Evolutionary conservation across 2,329 filamentous ascomycete species (phyloP).

Genomic region (Ploettnerulaceae sp.): DNA sequence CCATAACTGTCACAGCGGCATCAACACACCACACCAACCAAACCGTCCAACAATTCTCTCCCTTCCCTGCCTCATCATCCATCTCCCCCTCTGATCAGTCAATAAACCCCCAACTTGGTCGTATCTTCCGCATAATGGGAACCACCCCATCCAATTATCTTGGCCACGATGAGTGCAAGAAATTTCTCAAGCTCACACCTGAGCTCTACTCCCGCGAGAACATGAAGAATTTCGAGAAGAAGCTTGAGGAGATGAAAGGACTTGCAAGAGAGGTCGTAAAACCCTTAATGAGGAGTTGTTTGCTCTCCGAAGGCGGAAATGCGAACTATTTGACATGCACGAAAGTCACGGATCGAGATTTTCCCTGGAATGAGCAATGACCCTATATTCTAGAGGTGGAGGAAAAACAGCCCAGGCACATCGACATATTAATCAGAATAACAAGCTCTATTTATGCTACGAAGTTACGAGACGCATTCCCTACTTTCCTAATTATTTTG

Average conservation of each 20-base stretch:
- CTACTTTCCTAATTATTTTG: neutral
- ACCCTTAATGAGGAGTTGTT: slow-evolving; percentile 77
- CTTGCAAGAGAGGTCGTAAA: slow-evolving; percentile 78
- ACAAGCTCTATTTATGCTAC: neutral
- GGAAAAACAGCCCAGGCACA: neutral
- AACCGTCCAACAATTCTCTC: slow-evolving; percentile 13
- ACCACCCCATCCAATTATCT: slow-evolving; percentile 61
- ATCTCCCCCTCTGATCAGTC: slow-evolving; percentile 34
- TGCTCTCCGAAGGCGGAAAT: slow-evolving; percentile 66
- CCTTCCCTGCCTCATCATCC: slow-evolving; percentile 17
- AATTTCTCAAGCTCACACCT: slow-evolving; percentile 77
- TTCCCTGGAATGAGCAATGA: slow-evolving; percentile 46
- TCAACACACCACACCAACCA: slow-evolving; percentile 24
- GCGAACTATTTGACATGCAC: slow-evolving; percentile 63
- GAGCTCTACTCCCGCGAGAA: slow-evolving; percentile 86
- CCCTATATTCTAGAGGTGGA: neutral
- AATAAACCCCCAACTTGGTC: slow-evolving; percentile 53
- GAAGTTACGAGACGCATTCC: slow-evolving; percentile 5
- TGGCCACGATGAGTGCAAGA: slow-evolving; percentile 80
- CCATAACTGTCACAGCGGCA: slow-evolving; percentile 11
- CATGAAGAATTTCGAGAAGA: slow-evolving; percentile 75
- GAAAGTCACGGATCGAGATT: slow-evolving; percentile 55
- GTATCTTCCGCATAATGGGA: slow-evolving; percentile 74
- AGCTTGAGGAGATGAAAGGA: slow-evolving; percentile 82
- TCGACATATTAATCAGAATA: neutral